A percentile compares a stretch with the other conserved stretches of the same genome.
Evolutionary conservation across 345 rosid species (phyloP).

Genomic region (Melastoma malabathricum): DNA sequence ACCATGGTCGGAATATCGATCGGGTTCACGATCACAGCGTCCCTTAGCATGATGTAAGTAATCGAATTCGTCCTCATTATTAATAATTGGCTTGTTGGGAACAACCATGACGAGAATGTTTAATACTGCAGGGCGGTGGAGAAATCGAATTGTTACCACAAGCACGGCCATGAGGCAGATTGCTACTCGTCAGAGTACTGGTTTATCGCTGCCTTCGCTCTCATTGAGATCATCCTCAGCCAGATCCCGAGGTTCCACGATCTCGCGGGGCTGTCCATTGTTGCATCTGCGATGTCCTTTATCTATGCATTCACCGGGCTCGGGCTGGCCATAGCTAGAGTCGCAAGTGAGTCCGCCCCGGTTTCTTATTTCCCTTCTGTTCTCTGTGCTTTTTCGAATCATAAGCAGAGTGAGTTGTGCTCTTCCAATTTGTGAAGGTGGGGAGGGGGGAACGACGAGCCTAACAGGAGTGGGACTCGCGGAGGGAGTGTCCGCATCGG

Average conservation of each 20-base stretch:
- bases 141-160: conserved; percentile 51
- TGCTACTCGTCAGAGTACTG: conserved; percentile 48
- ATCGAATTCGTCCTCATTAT: background rate
- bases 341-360: conserved; percentile 16
- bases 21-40: conserved; percentile 89
- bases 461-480: conserved; percentile 49
- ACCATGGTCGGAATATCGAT: conserved; percentile 54
- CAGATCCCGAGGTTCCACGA: conserved; percentile 79
- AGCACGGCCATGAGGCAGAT: conserved; percentile 37
- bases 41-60: conserved; percentile 91
- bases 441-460: conserved; percentile 20
- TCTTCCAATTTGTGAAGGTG: too few relatives aligned
- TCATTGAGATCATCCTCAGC: conserved; percentile 56
- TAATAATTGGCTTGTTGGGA: background rate
- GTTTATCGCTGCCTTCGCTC: conserved; percentile 57
- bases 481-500: conserved; percentile 48
- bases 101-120: too few relatives aligned
- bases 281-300: conserved; percentile 84
- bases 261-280: conserved; percentile 74
- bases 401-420: too few relatives aligned
- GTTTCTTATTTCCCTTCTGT: too few relatives aligned
- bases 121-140: conserved; percentile 35
- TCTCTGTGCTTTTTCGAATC: too few relatives aligned
- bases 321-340: conserved; percentile 66
- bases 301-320: conserved; percentile 63